Evolutionary conservation across 2,329 filamentous ascomycete genomes (phyloP).

Genomic region (Alternaria sp.): DNA sequence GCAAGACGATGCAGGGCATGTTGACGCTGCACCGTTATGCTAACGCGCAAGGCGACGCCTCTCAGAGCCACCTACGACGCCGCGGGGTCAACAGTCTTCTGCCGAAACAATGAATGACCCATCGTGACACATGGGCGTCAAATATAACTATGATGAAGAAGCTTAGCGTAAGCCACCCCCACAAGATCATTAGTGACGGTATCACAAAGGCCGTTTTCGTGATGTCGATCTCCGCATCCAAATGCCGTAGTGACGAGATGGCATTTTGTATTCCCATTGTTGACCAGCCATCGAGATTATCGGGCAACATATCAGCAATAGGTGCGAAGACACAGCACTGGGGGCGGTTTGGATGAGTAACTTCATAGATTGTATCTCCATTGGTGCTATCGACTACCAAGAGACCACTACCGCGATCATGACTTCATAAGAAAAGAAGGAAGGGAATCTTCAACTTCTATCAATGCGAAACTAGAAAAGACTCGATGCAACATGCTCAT

Average conservation of each 20-base stretch:
- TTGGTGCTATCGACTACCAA: neutral
- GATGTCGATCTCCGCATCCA: neutral
- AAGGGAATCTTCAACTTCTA: conserved; percentile 5
- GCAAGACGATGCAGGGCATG: neutral
- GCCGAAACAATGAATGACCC: neutral
- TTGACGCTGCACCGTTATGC: neutral
- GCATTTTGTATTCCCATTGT: neutral
- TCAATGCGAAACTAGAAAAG: neutral
- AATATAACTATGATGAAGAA: neutral
- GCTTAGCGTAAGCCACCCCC: neutral
- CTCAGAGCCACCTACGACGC: neutral
- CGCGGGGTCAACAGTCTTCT: neutral
- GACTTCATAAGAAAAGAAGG: conserved; percentile 9
- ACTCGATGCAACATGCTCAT: neutral
- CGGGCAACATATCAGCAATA: neutral
- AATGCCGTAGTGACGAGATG: neutral
- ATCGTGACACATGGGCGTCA: neutral
- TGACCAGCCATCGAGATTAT: neutral
- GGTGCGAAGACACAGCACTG: neutral
- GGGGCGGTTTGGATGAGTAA: neutral
- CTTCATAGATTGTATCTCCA: conserved; percentile 1
- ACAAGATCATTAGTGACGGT: neutral
- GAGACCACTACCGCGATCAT: conserved; percentile 3
- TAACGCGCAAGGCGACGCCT: neutral
- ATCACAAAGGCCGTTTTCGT: neutral